Conservation (phyloP, 129 eudicot species). For the Artemisia tridentata region DNA sequence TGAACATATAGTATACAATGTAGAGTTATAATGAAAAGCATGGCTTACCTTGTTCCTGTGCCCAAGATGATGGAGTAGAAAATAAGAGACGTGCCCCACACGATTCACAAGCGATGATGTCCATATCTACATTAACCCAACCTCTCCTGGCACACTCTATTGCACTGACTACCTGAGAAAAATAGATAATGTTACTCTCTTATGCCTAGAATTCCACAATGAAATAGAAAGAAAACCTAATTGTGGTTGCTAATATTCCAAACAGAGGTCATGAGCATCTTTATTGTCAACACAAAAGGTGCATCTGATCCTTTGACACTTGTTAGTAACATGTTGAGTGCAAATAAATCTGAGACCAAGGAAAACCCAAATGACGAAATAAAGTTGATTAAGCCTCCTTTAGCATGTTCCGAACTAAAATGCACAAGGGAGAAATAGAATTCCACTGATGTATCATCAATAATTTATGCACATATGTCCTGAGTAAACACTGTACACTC, state of each 20-base stretch:
- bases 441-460: neutral
- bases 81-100: conserved; percentile 90
- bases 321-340: conserved; percentile 1
- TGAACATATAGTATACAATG: neutral
- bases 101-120: conserved; percentile 72
- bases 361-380: neutral
- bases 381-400: conserved; percentile 10
- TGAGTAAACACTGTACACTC: neutral
- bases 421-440: neutral
- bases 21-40: conserved; percentile 20
- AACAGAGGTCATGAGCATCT: neutral
- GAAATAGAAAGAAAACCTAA: conserved; percentile 4
- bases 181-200: conserved; percentile 24
- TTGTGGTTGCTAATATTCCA: neutral
- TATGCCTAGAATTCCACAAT: neutral
- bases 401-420: conserved; percentile 5
- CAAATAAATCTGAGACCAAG: conserved; percentile 7
- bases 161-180: conserved; percentile 73
- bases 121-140: conserved; percentile 86
- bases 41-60: conserved; percentile 71
- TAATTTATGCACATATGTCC: neutral
- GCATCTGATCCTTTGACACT: conserved; percentile 1
- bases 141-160: conserved; percentile 88
- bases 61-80: conserved; percentile 85
- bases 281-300: neutral